Evolutionary conservation across 768 basidiomycete genomes (phyloP).

Genomic region (Hemileccinum impolitum): DNA sequence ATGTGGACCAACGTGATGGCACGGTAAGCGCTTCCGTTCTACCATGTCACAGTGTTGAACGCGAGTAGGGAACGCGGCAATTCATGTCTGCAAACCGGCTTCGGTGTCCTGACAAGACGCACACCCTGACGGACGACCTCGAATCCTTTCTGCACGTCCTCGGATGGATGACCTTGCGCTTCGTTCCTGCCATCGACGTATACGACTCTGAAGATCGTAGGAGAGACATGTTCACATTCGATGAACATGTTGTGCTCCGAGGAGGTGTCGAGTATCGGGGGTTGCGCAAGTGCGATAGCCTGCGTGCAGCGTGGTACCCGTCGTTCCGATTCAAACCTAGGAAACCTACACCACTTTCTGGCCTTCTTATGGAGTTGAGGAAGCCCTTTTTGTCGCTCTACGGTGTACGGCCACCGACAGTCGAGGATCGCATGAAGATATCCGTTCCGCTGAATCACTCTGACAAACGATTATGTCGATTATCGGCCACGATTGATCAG

Average conservation of each 20-base stretch:
- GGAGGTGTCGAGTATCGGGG: no score
- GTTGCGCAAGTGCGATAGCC: no score
- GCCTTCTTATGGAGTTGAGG: background rate
- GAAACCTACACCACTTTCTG: background rate
- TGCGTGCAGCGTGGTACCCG: no score
- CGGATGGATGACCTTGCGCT: background rate
- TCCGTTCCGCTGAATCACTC: background rate
- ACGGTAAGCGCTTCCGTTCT: background rate
- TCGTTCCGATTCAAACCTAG: background rate
- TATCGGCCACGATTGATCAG: background rate
- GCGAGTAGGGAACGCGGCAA: conserved; percentile 5
- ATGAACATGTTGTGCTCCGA: background rate
- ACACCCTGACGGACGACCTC: conserved; percentile 29
- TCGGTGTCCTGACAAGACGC: conserved; percentile 10
- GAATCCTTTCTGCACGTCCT: conserved; percentile 30
- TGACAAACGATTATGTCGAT: background rate
- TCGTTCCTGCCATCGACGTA: background rate
- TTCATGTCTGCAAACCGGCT: conserved; percentile 17
- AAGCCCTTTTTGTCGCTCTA: background rate
- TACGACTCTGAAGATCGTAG: background rate
- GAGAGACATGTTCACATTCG: background rate
- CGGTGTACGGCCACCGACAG: background rate
- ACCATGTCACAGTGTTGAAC: no score
- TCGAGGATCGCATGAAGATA: background rate
- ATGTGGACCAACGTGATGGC: background rate